Base-by-base conservation (phyloP, 179 eudicot species). In the Patellifolia procumbens region DNA sequence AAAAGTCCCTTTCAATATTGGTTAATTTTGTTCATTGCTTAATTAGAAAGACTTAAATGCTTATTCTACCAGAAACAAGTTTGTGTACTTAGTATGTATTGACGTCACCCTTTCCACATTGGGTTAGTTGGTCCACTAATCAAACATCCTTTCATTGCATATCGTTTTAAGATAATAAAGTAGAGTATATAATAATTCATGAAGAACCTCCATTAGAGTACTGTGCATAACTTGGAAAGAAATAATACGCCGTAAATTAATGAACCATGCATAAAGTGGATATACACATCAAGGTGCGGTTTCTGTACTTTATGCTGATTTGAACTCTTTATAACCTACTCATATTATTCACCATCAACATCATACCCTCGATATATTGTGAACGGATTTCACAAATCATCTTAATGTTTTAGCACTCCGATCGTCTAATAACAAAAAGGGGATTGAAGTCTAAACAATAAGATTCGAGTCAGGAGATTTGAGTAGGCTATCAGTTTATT, bases 101-200 rank as follows among this genome's bases (percentile, higher is more conserved):
- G 65, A 68, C 65, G 58, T 76, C 74, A 74, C 61, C 68, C 51
- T 45, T 58, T 73, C n/a, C 29, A 45, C 52, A 10, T 58, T 68
- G 59, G 70, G 62, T 48, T 77, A 32, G 72, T 70, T 75, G 68
- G 61, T 83, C 82, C 76, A 85, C 85, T n/a, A n/a, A n/a, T n/a
- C n/a, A n/a, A n/a, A n/a, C n/a, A n/a, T n/a, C n/a, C n/a, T n/a
- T n/a, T n/a, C n/a, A n/a, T n/a, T n/a, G n/a, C n/a, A n/a, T n/a
- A n/a, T n/a, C n/a, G n/a, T n/a, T n/a, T n/a, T n/a, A n/a, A n/a
- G n/a, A n/a, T n/a, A n/a, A n/a, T n/a, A n/a, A n/a, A n/a, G n/a
- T n/a, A n/a, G 80, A 28, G 28, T 46, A 15, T 28, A 61, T 76
- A 37, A 63, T 46, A 13, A 49, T 70, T 62, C 60, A 48, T 48